Base-by-base conservation (phyloP, 768 basidiomycete genomes). In the Strobilomyces confusus region DNA sequence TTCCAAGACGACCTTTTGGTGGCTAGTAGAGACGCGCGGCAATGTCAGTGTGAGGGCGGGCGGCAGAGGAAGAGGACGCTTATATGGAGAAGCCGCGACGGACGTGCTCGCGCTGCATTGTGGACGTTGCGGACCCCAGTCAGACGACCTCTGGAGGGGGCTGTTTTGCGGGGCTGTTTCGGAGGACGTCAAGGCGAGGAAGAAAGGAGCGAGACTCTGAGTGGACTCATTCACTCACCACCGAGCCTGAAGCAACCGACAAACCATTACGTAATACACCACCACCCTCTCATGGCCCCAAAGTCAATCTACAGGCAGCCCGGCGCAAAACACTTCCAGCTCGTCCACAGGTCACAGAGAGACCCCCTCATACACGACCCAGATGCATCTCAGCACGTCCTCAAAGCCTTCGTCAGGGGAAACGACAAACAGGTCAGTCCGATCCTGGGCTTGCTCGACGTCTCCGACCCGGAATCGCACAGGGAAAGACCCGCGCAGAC, bases 311-410 rank as follows among this genome's bases (percentile, higher is more conserved):
- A 91, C 75, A 84, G 92, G 54, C 86, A 86, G 59, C 90, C 95
- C 9, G 92, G 90, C 20, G 85, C 88, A 51, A 84, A 86, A 64
- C 95, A 98, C 67, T 98, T 95, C 62, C 95, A 98, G 74, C 89
- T 99, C 36, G 95, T 99, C 20, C 93, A 98, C 68, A 81, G 97
- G 55, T 98, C 95, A 9, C 94, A 94, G 64, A 77, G 95, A 41
- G 97, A 98, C 73, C 97, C 97, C 3, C 82, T 95, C 45, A 92
- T 94, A 58, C 87, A 98, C 64, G 95, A 98, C 62, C 84, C 92
- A 2, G 90, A 93, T 54, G 92, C 92, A 0, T 85, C 85, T 48
- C 80, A 84, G 57, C 86, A 92, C 68, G 94, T 99, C n/a, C 77
- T 98, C 43, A 95, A 92, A 66, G 79, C 83, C 8, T 78, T 98